Percentiles rank a stretch among this genome's conserved stretches.
Evolutionary conservation across 768 basidiomycete genomes (phyloP).

Genomic region (Phanerodontia chrysosporium): DNA sequence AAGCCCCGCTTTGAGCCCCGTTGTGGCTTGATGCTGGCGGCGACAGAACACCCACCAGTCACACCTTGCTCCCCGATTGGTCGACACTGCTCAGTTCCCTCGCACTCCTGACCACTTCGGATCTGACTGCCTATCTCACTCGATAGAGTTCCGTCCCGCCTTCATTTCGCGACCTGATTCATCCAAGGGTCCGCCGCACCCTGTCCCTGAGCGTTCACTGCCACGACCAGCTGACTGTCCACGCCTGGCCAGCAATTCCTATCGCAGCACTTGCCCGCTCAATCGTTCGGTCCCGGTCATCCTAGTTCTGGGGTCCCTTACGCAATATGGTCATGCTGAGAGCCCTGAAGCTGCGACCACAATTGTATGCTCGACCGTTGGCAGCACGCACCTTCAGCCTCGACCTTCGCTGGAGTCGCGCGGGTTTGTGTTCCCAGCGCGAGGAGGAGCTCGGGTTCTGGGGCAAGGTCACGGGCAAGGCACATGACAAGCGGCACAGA

Average conservation of each 20-base stretch:
- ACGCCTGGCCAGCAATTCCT: neutral
- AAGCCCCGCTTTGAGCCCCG: constrained; percentile 1
- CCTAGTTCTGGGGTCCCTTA: no score
- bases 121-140: constrained; percentile 3
- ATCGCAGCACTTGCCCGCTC: no score
- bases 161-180: neutral
- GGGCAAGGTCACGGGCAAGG: no score
- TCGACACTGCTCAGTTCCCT: neutral
- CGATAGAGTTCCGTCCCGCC: neutral
- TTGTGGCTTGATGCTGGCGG: constrained; percentile 3
- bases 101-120: neutral
- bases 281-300: no score
- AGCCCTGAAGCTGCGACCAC: no score
- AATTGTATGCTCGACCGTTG: neutral
- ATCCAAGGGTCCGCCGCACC: neutral
- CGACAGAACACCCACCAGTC: neutral
- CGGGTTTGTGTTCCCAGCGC: no score
- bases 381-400: neutral
- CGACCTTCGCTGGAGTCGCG: no score
- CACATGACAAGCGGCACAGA: no score
- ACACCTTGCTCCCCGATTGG: neutral
- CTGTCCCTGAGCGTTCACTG: neutral
- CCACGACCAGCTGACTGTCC: neutral
- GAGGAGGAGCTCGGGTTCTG: no score
- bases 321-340: no score